Base-by-base conservation (phyloP, 768 basidiomycete genomes). In the Favolaschia claudopus region DNA sequence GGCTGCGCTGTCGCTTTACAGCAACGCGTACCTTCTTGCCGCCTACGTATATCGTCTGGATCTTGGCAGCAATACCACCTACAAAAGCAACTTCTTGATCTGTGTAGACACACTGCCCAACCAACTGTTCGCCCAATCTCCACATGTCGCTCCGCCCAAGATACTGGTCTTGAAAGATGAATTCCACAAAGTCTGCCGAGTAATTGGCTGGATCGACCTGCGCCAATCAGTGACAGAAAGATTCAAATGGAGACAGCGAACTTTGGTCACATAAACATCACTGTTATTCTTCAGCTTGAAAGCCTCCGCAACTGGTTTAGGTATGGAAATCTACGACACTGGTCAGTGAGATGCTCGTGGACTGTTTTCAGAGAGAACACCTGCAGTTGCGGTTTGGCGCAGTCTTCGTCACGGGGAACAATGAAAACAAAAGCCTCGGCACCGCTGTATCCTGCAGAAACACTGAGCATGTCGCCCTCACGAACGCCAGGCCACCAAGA, bases 61-160 rank as follows among this genome's bases (percentile, higher is more conserved):
- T 89, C 65, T 89, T 94, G 7, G 93, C 94, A 24, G 85, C 87
- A 42, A 91, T 88, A 10, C 88, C 83, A 4, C 93, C 93, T 32
- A 95, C 86, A 70, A 97, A 95, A 2, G 85, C 82, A 24, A 99
- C 82, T 49, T 94, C 92, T 72, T 99, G 92, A 56, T 91, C 87
- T 1, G 85, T 82, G 69, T 94, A 90, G 20, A 97, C 78, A 68
- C 93, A 95, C 66, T 89, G 88, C 9, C 88, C 89, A 25, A 88
- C 87, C 15, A 98, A 81, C 47, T 89, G 82, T 70, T 91, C 88
- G n/a, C 88, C 89, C 8, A 98, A 80, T 44, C 95, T 81, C 94
- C 96, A 98, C 95, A 97, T 96, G 65, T 98, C 97, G 60, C 92
- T 94, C 42, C 97, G 86, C 15, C 96, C 96, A 15, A 98, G 81